Percentiles rank a stretch among this genome's conserved stretches.
Conservation (phyloP, 208 protist genomes). For the Polymyxa betae region DNA sequence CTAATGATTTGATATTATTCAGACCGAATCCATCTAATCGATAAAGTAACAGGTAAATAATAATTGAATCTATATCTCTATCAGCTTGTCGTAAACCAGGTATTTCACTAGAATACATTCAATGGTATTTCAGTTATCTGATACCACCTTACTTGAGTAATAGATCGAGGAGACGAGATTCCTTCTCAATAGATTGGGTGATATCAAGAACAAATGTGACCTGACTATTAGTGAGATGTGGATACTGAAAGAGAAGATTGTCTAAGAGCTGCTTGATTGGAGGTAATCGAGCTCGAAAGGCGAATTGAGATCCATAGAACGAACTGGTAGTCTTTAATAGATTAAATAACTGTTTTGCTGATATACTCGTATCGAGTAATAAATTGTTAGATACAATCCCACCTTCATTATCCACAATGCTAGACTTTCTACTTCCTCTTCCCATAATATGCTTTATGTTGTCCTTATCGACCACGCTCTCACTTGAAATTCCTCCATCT, state of each 20-base stretch:
- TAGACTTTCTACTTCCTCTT: too few relatives aligned
- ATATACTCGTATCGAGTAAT: neutral
- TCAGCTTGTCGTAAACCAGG: neutral
- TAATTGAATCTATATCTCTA: neutral
- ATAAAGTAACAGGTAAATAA: neutral
- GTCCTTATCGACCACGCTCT: too few relatives aligned
- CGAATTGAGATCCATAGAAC: conserved; percentile 1
- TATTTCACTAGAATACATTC: too few relatives aligned
- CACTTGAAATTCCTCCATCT: too few relatives aligned
- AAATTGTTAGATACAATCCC: too few relatives aligned
- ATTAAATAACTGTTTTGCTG: neutral
- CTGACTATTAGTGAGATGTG: neutral
- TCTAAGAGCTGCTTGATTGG: neutral
- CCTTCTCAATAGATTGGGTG: neutral
- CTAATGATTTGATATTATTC: neutral
- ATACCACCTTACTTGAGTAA: too few relatives aligned
- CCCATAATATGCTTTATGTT: too few relatives aligned
- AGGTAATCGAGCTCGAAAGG: neutral
- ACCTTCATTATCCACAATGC: too few relatives aligned
- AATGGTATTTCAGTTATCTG: too few relatives aligned
- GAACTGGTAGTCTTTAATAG: neutral
- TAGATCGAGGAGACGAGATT: neutral
- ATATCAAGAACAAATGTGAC: neutral
- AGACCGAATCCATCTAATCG: neutral
- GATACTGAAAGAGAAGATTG: neutral